These are phyloP conservation scores for Rosa chinensis DNA, from an alignment of 306 rosid species.

Conservation along the genomic window DNA sequence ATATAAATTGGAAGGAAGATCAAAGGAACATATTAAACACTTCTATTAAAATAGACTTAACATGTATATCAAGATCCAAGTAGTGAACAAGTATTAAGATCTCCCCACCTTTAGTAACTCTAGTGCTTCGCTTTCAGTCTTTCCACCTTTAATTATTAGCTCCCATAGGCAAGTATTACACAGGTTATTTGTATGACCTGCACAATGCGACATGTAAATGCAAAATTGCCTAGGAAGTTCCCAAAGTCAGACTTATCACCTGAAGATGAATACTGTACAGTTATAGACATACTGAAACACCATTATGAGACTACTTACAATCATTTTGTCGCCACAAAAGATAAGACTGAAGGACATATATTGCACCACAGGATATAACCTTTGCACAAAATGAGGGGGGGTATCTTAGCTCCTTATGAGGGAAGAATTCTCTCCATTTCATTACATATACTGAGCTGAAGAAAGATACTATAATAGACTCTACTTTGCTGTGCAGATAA, in stretches of 20 bases:
- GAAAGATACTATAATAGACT: conserved; percentile 65
- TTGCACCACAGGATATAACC: conserved; percentile 57
- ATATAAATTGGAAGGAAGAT: conserved; percentile 1
- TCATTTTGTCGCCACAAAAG: conserved; percentile 79
- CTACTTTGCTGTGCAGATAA: conserved; percentile 56
- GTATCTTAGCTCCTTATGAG: conserved; percentile 45
- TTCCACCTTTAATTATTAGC: conserved; percentile 64
- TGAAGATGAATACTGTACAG: background rate
- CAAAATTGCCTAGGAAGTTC: background rate
- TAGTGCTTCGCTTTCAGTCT: conserved; percentile 52
- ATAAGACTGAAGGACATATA: conserved; percentile 70
- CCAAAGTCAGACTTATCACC: background rate
- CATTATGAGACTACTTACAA: conserved; percentile 38
- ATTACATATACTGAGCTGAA: conserved; percentile 57
- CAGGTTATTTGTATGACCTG: conserved; percentile 61
- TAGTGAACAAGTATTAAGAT: background rate
- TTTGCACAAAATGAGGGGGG: conserved; percentile 66
- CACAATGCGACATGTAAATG: background rate
- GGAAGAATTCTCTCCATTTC: conserved; percentile 68
- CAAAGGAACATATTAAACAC: background rate
- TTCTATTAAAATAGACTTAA: background rate
- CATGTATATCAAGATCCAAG: background rate
- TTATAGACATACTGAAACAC: background rate
- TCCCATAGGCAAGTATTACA: conserved; percentile 64
- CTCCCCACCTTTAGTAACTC: conserved; percentile 41